Percentiles rank a stretch among this genome's conserved stretches.
Conservation (phyloP, 2,329 filamentous ascomycete genomes). For the Aspergillus melleus region DNA sequence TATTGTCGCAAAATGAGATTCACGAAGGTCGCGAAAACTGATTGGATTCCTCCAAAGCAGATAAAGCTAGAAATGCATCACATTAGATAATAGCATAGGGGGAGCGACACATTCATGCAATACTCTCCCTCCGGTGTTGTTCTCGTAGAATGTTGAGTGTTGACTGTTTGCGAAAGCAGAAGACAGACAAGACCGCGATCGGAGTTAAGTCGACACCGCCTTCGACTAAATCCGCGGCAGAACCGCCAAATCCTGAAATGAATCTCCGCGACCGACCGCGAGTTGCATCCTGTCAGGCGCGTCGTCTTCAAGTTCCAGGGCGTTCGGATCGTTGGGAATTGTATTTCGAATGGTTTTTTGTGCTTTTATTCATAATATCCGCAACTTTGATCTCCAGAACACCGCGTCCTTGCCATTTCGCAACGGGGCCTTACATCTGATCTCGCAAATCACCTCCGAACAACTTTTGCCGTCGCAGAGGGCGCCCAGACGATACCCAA, state of each 20-base stretch:
- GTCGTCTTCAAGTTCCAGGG: not conserved
- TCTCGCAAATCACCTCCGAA: conserved; percentile 13
- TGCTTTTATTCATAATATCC: not conserved
- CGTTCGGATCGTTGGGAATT: not conserved
- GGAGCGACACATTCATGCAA: too few relatives aligned
- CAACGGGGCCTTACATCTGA: not conserved
- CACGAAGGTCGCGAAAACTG: too few relatives aligned
- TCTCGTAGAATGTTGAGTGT: too few relatives aligned
- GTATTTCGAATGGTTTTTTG: not conserved
- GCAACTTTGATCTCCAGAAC: not conserved
- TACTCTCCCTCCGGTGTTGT: too few relatives aligned
- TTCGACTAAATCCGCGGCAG: conserved; percentile 13
- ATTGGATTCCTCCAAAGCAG: too few relatives aligned
- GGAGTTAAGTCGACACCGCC: conserved; percentile 19
- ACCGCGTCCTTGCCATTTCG: not conserved
- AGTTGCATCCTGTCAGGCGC: conserved; percentile 2
- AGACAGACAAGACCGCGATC: not conserved
- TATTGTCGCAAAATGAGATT: too few relatives aligned
- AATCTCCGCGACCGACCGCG: conserved; percentile 5
- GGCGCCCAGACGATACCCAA: not conserved
- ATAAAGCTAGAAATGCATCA: too few relatives aligned
- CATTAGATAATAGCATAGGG: too few relatives aligned
- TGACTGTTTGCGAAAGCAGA: too few relatives aligned
- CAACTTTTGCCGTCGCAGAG: conserved; percentile 5
- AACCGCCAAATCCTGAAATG: conserved; percentile 16